A percentile compares a stretch with the other conserved stretches of the same genome.
phyloP scores from a whole-genome alignment of 306 rosid genomes.

The Canavalia ensiformis region DNA sequence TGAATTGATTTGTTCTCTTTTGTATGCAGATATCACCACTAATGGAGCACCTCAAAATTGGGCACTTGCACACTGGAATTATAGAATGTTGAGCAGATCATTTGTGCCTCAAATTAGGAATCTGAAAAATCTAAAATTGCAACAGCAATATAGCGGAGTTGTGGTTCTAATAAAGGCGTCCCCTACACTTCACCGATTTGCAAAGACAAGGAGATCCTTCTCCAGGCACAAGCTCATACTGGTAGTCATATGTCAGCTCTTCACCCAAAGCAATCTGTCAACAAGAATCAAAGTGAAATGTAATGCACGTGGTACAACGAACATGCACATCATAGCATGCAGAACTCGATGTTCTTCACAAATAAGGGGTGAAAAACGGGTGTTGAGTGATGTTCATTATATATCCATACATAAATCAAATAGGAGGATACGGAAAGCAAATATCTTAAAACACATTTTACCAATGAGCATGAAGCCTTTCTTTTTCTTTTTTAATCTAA shows the following conservation, averaged over 20 bases:
- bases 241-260: conserved; percentile 80
- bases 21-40: conserved; percentile 16
- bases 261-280: conserved; percentile 91
- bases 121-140: conserved; percentile 36
- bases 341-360: neutral
- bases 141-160: conserved; percentile 7
- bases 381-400: neutral
- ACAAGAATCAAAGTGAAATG: conserved; percentile 45
- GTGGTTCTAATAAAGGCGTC: conserved; percentile 61
- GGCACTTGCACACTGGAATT: conserved; percentile 22
- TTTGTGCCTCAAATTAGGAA: conserved; percentile 41
- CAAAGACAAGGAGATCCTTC: conserved; percentile 80
- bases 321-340: conserved; percentile 5
- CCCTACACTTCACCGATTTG: conserved; percentile 70
- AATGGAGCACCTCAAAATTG: conserved; percentile 13
- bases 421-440: conserved; percentile 13
- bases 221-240: conserved; percentile 63
- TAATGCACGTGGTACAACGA: conserved; percentile 6
- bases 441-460: conserved; percentile 26
- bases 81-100: conserved; percentile 18
- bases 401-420: conserved; percentile 22
- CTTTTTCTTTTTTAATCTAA: neutral
- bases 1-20: conserved; percentile 28
- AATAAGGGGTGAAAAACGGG: neutral
- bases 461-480: neutral